These are phyloP conservation scores for Aspergillus felis DNA, from an alignment of 2,329 filamentous ascomycete genomes.

Conservation along the genomic window DNA sequence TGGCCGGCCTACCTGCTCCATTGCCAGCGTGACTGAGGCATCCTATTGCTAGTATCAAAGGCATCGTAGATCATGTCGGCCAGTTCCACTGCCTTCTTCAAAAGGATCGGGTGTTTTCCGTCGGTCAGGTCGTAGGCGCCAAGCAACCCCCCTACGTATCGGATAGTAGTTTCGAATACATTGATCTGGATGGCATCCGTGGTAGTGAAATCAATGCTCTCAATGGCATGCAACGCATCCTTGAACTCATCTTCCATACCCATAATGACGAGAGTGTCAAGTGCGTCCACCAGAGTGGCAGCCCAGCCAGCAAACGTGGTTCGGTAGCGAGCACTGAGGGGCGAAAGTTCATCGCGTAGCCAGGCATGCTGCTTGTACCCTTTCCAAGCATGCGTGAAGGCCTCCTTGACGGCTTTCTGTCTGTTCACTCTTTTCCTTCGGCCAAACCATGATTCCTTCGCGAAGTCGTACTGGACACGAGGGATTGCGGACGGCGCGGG, in stretches of 20 bases:
- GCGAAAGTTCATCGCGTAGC: constrained; percentile 80
- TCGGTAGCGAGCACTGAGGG: constrained; percentile 63
- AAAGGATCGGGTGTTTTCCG: constrained; percentile 63
- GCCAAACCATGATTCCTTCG: constrained; percentile 55
- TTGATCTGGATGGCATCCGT: constrained; percentile 67
- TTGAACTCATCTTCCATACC: constrained; percentile 74
- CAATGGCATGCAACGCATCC: constrained; percentile 66
- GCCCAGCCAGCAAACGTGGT: constrained; percentile 92
- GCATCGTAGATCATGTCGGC: constrained; percentile 76
- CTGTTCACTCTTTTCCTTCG: constrained; percentile 62
- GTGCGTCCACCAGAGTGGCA: constrained; percentile 75
- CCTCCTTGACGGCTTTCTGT: constrained; percentile 64
- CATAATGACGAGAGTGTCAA: constrained; percentile 85
- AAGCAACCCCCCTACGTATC: constrained; percentile 83
- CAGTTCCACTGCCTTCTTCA: constrained; percentile 76
- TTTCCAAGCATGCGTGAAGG: constrained; percentile 74
- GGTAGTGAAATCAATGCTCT: constrained; percentile 77
- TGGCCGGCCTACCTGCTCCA: constrained; percentile 59
- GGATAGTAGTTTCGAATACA: constrained; percentile 86
- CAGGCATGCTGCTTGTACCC: constrained; percentile 80
- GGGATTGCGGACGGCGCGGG: constrained; percentile 67
- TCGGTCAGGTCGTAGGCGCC: constrained; percentile 81
- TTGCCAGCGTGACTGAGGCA: constrained; percentile 77
- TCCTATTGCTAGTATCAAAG: constrained; percentile 89
- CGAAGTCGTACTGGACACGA: constrained; percentile 71